These are phyloP conservation scores for Sarocladium kiliense DNA, from an alignment of 2,329 filamentous ascomycete species.

Conservation along the genomic window DNA sequence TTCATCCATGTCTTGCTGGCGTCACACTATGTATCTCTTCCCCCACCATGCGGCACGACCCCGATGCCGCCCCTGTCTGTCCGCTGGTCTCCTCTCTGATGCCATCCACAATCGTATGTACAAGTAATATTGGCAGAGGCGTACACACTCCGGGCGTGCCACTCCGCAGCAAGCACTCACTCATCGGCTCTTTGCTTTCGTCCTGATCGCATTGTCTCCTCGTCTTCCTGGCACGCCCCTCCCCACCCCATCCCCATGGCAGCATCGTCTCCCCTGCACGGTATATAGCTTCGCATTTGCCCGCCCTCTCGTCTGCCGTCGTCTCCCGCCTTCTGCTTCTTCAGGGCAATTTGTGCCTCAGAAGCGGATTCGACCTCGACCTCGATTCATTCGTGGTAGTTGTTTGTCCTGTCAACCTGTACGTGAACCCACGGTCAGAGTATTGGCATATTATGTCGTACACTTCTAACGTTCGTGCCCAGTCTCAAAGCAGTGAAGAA, in stretches of 20 bases:
- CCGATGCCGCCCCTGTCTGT: conserved; percentile 5
- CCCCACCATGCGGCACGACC: conserved; percentile 3
- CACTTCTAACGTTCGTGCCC: too few species aligned
- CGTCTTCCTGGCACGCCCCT: not conserved
- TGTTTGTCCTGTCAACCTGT: not conserved
- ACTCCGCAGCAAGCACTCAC: not conserved
- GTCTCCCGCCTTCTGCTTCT: not conserved
- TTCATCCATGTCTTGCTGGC: conserved; percentile 7
- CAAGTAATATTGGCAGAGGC: too few species aligned
- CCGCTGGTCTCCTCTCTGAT: not conserved
- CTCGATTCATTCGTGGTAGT: conserved; percentile 2
- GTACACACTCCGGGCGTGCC: conserved; percentile 7
- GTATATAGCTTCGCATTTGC: conserved; percentile 5
- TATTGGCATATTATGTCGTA: too few species aligned
- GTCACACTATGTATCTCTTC: conserved; percentile 8
- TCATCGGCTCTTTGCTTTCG: not conserved
- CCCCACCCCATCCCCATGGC: not conserved
- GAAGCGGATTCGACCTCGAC: conserved; percentile 2
- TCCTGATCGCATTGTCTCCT: not conserved
- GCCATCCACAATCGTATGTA: not conserved
- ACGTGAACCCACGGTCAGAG: not conserved
- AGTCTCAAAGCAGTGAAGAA: too few species aligned
- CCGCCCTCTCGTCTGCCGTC: not conserved
- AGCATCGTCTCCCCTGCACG: not conserved
- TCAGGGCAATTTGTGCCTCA: conserved; percentile 4